phyloP scores from a whole-genome alignment of 2,329 filamentous ascomycete species.

The Penicillium sp. region DNA sequence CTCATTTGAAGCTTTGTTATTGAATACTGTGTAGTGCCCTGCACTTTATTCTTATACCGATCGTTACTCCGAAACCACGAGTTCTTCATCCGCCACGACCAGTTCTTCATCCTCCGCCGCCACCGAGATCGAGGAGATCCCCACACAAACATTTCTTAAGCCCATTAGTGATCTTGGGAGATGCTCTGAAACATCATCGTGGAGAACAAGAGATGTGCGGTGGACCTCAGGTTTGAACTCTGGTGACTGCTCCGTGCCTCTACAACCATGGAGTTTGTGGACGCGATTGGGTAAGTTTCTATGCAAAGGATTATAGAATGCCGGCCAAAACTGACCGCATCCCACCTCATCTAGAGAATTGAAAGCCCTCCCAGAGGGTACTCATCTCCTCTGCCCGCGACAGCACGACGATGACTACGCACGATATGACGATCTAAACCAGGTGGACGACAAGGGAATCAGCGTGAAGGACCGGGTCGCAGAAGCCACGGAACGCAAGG shows the following conservation, averaged over 20 bases:
- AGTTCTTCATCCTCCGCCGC: not conserved
- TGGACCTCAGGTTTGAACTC: constrained; percentile 7
- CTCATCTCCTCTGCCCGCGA: constrained; percentile 66
- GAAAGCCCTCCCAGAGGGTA: constrained; percentile 43
- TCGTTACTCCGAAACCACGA: no score
- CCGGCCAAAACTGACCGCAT: constrained; percentile 6
- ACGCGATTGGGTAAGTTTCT: constrained; percentile 38
- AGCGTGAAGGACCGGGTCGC: constrained; percentile 45
- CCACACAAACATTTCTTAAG: not conserved
- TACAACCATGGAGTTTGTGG: constrained; percentile 40
- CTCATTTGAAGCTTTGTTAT: not conserved
- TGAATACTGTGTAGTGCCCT: not conserved
- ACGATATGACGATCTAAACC: constrained; percentile 57
- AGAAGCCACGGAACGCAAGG: constrained; percentile 53
- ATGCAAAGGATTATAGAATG: not conserved
- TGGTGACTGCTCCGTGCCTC: constrained; percentile 8
- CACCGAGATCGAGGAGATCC: not conserved
- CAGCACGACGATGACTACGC: constrained; percentile 58
- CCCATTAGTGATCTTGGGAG: not conserved
- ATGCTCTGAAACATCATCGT: constrained; percentile 4
- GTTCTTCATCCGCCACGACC: not conserved
- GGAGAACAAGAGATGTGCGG: constrained; percentile 19
- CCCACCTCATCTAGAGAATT: constrained; percentile 34
- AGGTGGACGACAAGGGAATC: constrained; percentile 45
- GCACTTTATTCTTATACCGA: not conserved